Evolutionary conservation across 805 yeast genomes (phyloP), one percentile per base, ranked within the genome.

Genomic region (Wickerhamiella brachini): DNA sequence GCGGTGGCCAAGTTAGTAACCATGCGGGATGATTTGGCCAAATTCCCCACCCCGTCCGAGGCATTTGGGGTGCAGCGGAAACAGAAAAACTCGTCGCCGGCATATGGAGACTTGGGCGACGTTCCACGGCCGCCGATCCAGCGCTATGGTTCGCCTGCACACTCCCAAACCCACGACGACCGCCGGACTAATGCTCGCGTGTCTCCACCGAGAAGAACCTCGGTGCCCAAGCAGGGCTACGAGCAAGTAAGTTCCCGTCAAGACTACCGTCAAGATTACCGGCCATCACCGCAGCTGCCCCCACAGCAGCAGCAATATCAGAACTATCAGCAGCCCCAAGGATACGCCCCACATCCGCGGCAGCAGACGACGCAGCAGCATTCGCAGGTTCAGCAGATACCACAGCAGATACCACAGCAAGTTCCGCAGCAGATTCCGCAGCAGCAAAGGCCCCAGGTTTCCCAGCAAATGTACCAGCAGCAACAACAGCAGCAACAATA

Each of bases 1-100:
- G 41, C 20, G 41, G 41, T 37, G 17, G 41, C 20, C 41, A 37
- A 37, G 41, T 37, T 37, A 37, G 15, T 37, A 37, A 37, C 34
- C 41, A 58, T 57, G 62, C 53, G 46, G 47, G 63, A 60, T 58
- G 62, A 60, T 23, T 47, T 60, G 53, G 56, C 59, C 13, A 49
- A 54, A 42, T 60, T 60, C 48, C 62, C 63, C n/a, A 59, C 62
- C 39, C 63, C 63, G 7, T 44, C 51, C 24, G 63, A 60, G 53
- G 63, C 63, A 41, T 60, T 60, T 34, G 59, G 59, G n/a, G 41
- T 37, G 20, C 41, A 37, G 20, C 41, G 41, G 41, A 37, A 37
- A 9, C 51, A 38, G 21, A 21, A n/a, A 15, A 31, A 45, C 31
- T 45, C 55, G 7, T 46, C 51, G 18, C 51, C 54, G 3, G 61